Evolutionary conservation across 208 protist species (phyloP).

Genomic region (Leishmania martiniquensis): DNA sequence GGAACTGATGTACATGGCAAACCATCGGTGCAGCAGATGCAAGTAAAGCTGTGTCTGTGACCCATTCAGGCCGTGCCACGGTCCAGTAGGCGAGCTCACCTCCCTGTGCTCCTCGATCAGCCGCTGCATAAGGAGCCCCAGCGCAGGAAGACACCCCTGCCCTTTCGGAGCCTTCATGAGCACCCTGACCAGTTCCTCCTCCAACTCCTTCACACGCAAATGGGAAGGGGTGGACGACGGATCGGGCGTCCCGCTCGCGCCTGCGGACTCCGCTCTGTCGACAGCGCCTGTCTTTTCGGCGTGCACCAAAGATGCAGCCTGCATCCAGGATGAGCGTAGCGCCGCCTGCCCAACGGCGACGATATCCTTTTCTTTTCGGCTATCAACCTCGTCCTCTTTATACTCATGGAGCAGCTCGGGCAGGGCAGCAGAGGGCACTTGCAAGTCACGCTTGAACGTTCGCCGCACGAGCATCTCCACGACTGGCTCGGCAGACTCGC

Average conservation of each 20-base stretch:
- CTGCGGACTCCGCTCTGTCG: background rate
- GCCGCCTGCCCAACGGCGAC: slow-evolving; percentile 26
- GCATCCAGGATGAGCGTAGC: slow-evolving; percentile 25
- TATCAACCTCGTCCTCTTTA: slow-evolving; percentile 66
- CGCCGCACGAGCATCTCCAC: slow-evolving; percentile 64
- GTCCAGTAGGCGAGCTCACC: slow-evolving; percentile 11
- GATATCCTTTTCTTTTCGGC: slow-evolving; percentile 49
- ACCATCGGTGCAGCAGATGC: slow-evolving; percentile 63
- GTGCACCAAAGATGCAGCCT: slow-evolving; percentile 11
- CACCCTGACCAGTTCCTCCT: slow-evolving; percentile 15
- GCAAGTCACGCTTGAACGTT: slow-evolving; percentile 71
- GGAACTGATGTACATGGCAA: slow-evolving; percentile 45
- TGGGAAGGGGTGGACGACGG: background rate
- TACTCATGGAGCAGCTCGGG: slow-evolving; percentile 51
- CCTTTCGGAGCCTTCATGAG: slow-evolving; percentile 7
- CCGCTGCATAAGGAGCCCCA: slow-evolving; percentile 19
- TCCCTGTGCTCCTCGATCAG: slow-evolving; percentile 24
- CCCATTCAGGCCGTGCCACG: slow-evolving; percentile 41
- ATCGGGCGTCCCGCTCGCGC: no score
- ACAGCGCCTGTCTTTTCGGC: background rate
- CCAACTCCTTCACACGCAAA: slow-evolving; percentile 14
- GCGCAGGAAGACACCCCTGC: slow-evolving; percentile 16
- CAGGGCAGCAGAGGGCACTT: slow-evolving; percentile 41
- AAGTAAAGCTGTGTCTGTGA: slow-evolving; percentile 62
- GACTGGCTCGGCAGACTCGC: slow-evolving; percentile 9